Conservation (phyloP, 495 filamentous ascomycete species). For the Daldinia loculata region DNA sequence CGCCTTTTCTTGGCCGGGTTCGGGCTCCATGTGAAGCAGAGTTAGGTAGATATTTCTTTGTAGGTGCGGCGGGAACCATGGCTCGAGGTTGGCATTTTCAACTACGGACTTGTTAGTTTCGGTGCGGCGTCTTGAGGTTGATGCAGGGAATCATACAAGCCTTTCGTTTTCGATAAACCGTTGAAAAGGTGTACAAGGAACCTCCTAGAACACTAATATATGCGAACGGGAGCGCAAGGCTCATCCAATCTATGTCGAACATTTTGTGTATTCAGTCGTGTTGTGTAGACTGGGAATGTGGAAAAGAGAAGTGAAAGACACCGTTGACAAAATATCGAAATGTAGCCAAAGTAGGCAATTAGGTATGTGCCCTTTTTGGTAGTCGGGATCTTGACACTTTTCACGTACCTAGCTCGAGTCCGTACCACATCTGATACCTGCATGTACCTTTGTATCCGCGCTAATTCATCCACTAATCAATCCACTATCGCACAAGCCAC, state of each 20-base stretch:
- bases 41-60: slow-evolving; percentile 94
- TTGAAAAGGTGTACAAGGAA: slow-evolving; percentile 89
- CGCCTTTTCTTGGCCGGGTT: slow-evolving; percentile 70
- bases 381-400: slow-evolving; percentile 51
- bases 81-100: slow-evolving; percentile 80
- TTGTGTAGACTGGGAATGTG: slow-evolving; percentile 12
- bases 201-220: slow-evolving; percentile 88
- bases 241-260: slow-evolving; percentile 77
- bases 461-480: slow-evolving; percentile 16
- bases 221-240: slow-evolving; percentile 80
- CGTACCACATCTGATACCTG: slow-evolving; percentile 1
- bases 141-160: slow-evolving; percentile 65
- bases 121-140: slow-evolving; percentile 1
- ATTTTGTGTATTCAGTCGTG: slow-evolving; percentile 46
- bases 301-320: slow-evolving; percentile 19
- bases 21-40: slow-evolving; percentile 84
- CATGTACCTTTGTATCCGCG: slow-evolving; percentile 10
- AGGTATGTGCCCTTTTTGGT: slow-evolving; percentile 34
- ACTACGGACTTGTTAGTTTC: slow-evolving; percentile 54
- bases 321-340: slow-evolving; percentile 23
- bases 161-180: slow-evolving; percentile 92
- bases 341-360: slow-evolving; percentile 1
- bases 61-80: slow-evolving; percentile 91
- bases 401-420: slow-evolving; percentile 39
- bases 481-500: slow-evolving; percentile 11